These are phyloP conservation scores for Yarrowia sp. DNA, from an alignment of 805 yeast genomes.

Conservation along the genomic window DNA sequence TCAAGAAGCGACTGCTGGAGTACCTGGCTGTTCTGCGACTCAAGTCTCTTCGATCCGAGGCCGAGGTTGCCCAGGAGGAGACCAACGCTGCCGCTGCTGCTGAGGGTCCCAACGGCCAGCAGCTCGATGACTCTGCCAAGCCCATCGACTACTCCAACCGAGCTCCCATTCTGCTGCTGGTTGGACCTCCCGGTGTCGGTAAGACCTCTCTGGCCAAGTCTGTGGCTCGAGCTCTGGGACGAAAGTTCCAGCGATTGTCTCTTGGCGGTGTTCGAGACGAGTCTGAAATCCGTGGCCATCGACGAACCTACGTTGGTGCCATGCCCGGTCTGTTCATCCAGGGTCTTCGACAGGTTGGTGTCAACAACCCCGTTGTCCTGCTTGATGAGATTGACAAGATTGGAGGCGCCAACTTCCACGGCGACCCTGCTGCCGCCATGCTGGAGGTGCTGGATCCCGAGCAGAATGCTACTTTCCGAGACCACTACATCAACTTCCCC, in stretches of 20 bases:
- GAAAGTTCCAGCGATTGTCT: constrained; percentile 79
- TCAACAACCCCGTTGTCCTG: constrained; percentile 82
- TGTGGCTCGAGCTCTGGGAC: constrained; percentile 73
- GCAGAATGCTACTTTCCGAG: constrained; percentile 77
- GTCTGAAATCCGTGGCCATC: constrained; percentile 87
- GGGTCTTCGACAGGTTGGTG: constrained; percentile 74
- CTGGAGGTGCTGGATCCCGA: constrained; percentile 91
- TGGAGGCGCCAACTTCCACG: constrained; percentile 62
- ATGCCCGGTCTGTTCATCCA: constrained; percentile 86
- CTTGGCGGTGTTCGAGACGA: constrained; percentile 90
- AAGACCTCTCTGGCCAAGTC: constrained; percentile 87
- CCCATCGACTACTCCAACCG: constrained; percentile 51
- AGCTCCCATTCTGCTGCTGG: constrained; percentile 74
- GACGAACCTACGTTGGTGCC: constrained; percentile 91
- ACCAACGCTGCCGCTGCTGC: constrained; percentile 21
- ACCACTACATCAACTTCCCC: constrained; percentile 86
- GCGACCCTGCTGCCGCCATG: constrained; percentile 90
- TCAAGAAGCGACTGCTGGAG: constrained; percentile 77
- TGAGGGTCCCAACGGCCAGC: constrained; percentile 2
- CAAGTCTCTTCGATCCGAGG: constrained; percentile 43
- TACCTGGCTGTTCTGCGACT: constrained; percentile 80
- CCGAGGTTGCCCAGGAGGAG: constrained; percentile 41
- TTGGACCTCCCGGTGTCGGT: constrained; percentile 96
- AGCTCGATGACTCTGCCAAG: constrained; percentile 15
- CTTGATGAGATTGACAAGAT: constrained; percentile 88